Evolutionary conservation across 2,329 filamentous ascomycete species (phyloP).

Genomic region (Fusarium solani-melongenae): DNA sequence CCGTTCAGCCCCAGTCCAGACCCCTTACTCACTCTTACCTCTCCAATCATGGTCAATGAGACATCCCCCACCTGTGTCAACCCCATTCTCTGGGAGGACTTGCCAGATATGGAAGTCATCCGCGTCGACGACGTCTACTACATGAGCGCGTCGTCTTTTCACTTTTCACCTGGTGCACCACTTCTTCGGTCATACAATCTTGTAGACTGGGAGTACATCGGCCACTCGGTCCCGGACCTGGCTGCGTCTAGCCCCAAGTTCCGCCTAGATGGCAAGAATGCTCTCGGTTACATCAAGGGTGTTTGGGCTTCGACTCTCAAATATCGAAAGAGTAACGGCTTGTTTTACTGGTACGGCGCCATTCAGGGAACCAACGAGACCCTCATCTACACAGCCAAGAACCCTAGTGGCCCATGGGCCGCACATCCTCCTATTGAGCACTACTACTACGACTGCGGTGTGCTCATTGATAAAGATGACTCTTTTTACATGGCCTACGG

Average conservation of each 20-base stretch:
- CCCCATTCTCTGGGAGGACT: slow-evolving; percentile 65
- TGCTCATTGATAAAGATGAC: slow-evolving; percentile 66
- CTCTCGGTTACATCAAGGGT: slow-evolving; percentile 61
- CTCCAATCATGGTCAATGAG: not conserved
- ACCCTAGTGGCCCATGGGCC: slow-evolving; percentile 56
- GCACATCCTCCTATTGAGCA: slow-evolving; percentile 55
- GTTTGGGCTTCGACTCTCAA: slow-evolving; percentile 61
- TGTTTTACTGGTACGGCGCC: slow-evolving; percentile 51
- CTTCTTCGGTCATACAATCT: slow-evolving; percentile 66
- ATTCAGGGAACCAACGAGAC: slow-evolving; percentile 59
- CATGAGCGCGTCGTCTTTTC: slow-evolving; percentile 65
- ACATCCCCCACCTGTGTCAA: slow-evolving; percentile 45
- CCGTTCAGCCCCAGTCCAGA: not conserved
- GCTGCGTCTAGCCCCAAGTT: slow-evolving; percentile 10
- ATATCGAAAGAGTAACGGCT: slow-evolving; percentile 20
- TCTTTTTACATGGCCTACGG: slow-evolving; percentile 69
- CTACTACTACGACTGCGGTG: slow-evolving; percentile 68
- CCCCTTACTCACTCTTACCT: not conserved
- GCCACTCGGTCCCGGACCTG: slow-evolving; percentile 52
- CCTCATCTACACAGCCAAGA: slow-evolving; percentile 62
- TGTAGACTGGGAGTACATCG: slow-evolving; percentile 60
- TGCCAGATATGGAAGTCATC: slow-evolving; percentile 65
- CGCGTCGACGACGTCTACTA: slow-evolving; percentile 63
- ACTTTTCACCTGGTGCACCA: slow-evolving; percentile 67
- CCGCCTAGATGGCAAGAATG: slow-evolving; percentile 50